These are phyloP conservation scores for Poronia punctata DNA, from an alignment of 495 filamentous ascomycete genomes.

Conservation along the genomic window DNA sequence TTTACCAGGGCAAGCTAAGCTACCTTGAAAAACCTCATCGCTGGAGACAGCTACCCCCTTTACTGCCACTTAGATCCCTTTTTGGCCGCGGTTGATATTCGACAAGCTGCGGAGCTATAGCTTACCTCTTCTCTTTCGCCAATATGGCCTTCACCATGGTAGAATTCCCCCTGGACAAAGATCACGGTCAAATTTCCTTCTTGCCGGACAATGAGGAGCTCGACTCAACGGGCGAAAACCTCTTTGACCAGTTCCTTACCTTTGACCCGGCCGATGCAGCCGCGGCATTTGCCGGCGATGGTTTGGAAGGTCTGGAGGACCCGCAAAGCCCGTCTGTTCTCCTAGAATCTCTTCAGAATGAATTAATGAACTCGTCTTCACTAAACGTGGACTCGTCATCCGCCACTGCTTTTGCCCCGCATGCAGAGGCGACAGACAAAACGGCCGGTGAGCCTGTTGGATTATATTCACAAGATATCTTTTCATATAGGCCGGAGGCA, in stretches of 20 bases:
- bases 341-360: constrained; percentile 16
- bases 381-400: constrained; percentile 12
- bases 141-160: constrained; percentile 26
- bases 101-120: constrained; percentile 10
- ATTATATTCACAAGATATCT: background rate
- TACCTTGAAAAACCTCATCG: no score
- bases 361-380: constrained; percentile 13
- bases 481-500: constrained; percentile 8
- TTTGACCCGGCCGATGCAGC: constrained; percentile 28
- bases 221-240: constrained; percentile 27
- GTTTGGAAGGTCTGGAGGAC: constrained; percentile 18
- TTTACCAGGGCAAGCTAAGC: no score
- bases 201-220: constrained; percentile 31
- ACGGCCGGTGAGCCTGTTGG: background rate
- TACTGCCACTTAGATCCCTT: no score
- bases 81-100: no score
- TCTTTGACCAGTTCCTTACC: constrained; percentile 43
- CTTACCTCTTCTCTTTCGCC: constrained; percentile 13
- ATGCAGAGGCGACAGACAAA: background rate
- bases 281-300: constrained; percentile 14
- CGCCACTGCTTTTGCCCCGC: background rate
- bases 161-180: constrained; percentile 33
- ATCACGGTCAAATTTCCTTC: constrained; percentile 22
- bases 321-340: constrained; percentile 25
- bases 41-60: no score